Conservation (phyloP, 1,284 basidiomycete genomes). For the Pascua guehoae region DNA sequence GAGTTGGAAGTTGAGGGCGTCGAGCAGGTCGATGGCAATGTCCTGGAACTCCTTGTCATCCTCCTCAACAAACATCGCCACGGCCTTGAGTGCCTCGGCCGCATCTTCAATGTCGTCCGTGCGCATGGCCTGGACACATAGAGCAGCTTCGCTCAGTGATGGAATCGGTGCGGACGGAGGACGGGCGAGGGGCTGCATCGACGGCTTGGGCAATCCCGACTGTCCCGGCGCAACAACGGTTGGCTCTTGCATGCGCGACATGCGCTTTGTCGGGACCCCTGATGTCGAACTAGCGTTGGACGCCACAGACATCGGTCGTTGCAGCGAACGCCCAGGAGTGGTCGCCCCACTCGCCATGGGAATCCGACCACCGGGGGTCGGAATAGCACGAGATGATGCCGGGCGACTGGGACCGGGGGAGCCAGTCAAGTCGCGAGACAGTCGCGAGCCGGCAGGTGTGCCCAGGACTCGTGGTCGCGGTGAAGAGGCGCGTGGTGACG, state of each 20-base stretch:
- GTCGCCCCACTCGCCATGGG: too few species aligned
- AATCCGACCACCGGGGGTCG: background rate
- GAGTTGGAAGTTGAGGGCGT: slow-evolving; percentile 59
- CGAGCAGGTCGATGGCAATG: slow-evolving; percentile 62
- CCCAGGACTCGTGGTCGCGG: slow-evolving; percentile 1
- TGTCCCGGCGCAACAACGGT: too few species aligned
- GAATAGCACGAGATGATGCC: slow-evolving; percentile 7
- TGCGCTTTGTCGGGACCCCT: too few species aligned
- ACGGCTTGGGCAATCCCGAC: slow-evolving; percentile 5
- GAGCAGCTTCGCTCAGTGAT: slow-evolving; percentile 3
- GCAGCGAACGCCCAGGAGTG: too few species aligned
- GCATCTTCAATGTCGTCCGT: slow-evolving; percentile 71
- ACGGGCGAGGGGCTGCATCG: slow-evolving; percentile 26
- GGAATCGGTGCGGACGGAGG: background rate
- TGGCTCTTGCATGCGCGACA: too few species aligned
- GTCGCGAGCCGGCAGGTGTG: slow-evolving; percentile 1
- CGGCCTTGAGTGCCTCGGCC: slow-evolving; percentile 89
- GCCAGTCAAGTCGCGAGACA: slow-evolving; percentile 6
- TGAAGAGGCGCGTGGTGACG: slow-evolving; percentile 3
- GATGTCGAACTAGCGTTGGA: too few species aligned
- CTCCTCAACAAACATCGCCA: slow-evolving; percentile 74
- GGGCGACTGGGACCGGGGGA: slow-evolving; percentile 2
- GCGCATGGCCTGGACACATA: slow-evolving; percentile 36
- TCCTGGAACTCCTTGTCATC: slow-evolving; percentile 58
- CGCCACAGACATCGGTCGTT: too few species aligned